Evolutionary conservation across 805 yeast species (phyloP).

Genomic region (Yarrowia bubula): DNA sequence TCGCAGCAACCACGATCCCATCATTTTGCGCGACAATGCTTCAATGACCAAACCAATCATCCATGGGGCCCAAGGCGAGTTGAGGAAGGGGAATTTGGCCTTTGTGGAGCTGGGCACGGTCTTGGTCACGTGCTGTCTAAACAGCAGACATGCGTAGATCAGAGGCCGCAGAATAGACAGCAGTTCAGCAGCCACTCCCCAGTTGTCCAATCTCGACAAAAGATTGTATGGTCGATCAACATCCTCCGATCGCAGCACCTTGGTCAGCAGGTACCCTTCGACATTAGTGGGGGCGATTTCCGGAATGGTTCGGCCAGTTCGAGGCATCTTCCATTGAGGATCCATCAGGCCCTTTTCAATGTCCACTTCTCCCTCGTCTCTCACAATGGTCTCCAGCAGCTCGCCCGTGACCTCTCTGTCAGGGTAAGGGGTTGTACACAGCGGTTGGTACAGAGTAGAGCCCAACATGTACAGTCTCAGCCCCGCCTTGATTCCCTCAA

Average conservation of each 20-base stretch:
- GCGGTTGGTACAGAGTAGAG: constrained; percentile 35
- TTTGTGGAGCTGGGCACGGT: constrained; percentile 1
- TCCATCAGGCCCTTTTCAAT: constrained; percentile 13
- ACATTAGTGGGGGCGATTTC: constrained; percentile 30
- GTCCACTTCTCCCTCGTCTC: not conserved
- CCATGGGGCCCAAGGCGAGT: constrained; percentile 44
- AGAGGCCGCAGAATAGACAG: constrained; percentile 43
- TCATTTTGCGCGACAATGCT: constrained; percentile 36
- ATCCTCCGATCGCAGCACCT: constrained; percentile 39
- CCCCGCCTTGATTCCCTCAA: constrained; percentile 38
- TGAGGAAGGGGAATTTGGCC: constrained; percentile 27
- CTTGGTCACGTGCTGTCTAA: constrained; percentile 28
- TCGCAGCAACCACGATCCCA: constrained; percentile 28
- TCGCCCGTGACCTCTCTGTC: constrained; percentile 41
- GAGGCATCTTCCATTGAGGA: constrained; percentile 34
- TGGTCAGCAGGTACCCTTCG: constrained; percentile 33
- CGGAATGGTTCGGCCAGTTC: constrained; percentile 34
- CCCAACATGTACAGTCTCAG: constrained; percentile 38
- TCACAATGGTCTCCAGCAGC: constrained; percentile 30
- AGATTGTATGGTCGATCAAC: constrained; percentile 38
- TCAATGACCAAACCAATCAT: constrained; percentile 41
- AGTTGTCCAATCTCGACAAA: constrained; percentile 34
- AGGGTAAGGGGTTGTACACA: constrained; percentile 38
- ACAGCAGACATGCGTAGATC: constrained; percentile 40
- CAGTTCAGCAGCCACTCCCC: constrained; percentile 38